These are phyloP conservation scores for Saitozyma podzolica DNA, from an alignment of 768 basidiomycete species.

Conservation along the genomic window DNA sequence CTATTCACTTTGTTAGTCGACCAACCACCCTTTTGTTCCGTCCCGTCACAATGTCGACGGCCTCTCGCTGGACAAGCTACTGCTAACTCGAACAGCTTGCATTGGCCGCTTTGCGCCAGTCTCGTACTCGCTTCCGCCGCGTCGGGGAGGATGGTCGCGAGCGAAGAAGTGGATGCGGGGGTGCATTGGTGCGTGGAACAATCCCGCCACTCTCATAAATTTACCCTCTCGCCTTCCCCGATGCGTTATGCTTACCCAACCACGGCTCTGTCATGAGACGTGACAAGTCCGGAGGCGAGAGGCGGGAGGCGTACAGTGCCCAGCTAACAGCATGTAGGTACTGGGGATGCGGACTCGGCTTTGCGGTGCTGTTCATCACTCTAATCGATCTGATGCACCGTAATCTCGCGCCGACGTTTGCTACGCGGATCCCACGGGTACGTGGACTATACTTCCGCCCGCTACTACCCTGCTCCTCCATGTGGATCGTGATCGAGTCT, in stretches of 20 bases:
- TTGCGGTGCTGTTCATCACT: conserved; percentile 27
- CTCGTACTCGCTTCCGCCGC: conserved; percentile 43
- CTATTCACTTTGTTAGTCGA: conserved; percentile 23
- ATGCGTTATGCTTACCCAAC: too few relatives aligned
- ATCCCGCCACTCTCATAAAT: not conserved
- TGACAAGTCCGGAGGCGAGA: not conserved
- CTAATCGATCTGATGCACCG: conserved; percentile 34
- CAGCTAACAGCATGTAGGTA: conserved; percentile 20
- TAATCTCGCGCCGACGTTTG: conserved; percentile 17
- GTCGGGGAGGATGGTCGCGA: conserved; percentile 23
- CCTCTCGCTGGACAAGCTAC: too few relatives aligned
- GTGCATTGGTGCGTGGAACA: conserved; percentile 4
- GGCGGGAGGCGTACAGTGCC: not conserved
- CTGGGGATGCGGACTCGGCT: conserved; percentile 42
- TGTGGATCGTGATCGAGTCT: too few relatives aligned
- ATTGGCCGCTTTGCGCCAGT: conserved; percentile 41
- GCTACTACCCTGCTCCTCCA: too few relatives aligned
- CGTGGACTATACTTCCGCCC: too few relatives aligned
- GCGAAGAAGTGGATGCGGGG: conserved; percentile 22
- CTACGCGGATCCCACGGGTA: conserved; percentile 22
- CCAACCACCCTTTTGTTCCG: too few relatives aligned
- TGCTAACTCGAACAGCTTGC: conserved; percentile 26
- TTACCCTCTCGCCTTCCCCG: not conserved
- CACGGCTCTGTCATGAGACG: too few relatives aligned
- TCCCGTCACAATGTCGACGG: too few relatives aligned